phyloP scores from a whole-genome alignment of 805 yeast genomes.

The Dipodascopsis uninucleata region DNA sequence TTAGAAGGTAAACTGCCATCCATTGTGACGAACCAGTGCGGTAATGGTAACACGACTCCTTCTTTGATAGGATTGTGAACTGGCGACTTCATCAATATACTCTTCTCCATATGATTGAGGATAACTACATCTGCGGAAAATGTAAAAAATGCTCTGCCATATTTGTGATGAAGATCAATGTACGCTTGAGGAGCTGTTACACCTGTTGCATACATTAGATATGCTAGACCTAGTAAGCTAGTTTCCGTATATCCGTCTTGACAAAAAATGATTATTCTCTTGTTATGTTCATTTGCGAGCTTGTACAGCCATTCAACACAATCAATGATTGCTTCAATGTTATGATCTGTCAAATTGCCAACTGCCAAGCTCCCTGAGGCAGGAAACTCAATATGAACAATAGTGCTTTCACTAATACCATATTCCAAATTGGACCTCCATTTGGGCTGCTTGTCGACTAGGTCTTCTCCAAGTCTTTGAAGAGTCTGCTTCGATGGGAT shows the following conservation, averaged over 20 bases:
- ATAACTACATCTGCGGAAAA: constrained; percentile 72
- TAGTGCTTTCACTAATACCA: background rate
- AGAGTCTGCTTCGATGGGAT: constrained; percentile 18
- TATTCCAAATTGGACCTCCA: too few species aligned
- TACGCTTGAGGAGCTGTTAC: constrained; percentile 61
- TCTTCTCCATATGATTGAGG: constrained; percentile 58
- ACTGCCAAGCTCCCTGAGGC: constrained; percentile 79
- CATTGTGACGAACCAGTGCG: constrained; percentile 35
- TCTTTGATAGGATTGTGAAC: constrained; percentile 4
- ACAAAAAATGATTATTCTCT: constrained; percentile 59
- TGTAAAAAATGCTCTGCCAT: constrained; percentile 77
- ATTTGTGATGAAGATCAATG: constrained; percentile 55
- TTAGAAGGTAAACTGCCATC: constrained; percentile 80
- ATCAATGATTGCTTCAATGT: constrained; percentile 60
- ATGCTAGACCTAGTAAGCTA: constrained; percentile 68
- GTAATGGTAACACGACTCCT: constrained; percentile 14
- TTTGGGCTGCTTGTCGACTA: background rate
- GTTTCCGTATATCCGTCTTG: constrained; percentile 93
- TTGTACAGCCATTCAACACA: constrained; percentile 62
- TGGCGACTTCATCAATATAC: constrained; percentile 53
- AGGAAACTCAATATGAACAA: constrained; percentile 51
- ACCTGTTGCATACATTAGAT: constrained; percentile 64
- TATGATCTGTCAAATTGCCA: constrained; percentile 63
- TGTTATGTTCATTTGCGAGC: constrained; percentile 28
- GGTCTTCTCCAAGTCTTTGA: constrained; percentile 16